Conservation (phyloP, 495 filamentous ascomycete species). For the Pyrenopolyporus hunteri region DNA sequence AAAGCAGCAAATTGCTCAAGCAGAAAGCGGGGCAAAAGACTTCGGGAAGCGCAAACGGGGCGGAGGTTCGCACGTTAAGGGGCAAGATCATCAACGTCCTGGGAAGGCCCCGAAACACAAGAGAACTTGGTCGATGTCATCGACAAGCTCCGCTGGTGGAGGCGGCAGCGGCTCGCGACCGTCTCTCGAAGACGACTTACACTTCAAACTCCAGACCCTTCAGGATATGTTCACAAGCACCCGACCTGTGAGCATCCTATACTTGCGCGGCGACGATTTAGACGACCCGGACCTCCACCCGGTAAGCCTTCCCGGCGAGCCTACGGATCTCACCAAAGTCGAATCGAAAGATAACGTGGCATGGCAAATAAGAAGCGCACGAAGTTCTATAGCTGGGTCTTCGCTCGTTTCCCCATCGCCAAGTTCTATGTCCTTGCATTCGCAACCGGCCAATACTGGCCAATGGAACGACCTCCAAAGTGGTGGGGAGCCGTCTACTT, state of each 20-base stretch:
- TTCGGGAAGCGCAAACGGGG: constrained; percentile 86
- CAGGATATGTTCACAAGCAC: constrained; percentile 98
- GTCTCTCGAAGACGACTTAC: constrained; percentile 85
- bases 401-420: constrained; percentile 76
- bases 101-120: constrained; percentile 89
- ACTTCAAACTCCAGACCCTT: constrained; percentile 78
- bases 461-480: constrained; percentile 50
- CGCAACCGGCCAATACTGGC: constrained; percentile 54
- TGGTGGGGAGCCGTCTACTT: constrained; percentile 46
- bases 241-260: constrained; percentile 80
- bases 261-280: constrained; percentile 77
- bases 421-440: constrained; percentile 65
- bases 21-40: constrained; percentile 86
- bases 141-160: constrained; percentile 70
- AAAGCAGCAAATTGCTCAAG: constrained; percentile 86
- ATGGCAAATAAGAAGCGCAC: constrained; percentile 64
- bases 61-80: constrained; percentile 60
- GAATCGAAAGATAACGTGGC: constrained; percentile 60
- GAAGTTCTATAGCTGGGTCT: constrained; percentile 58
- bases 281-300: constrained; percentile 92
- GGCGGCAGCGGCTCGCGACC: constrained; percentile 52
- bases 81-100: constrained; percentile 59
- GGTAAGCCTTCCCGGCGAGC: constrained; percentile 74
- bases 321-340: constrained; percentile 62
- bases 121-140: constrained; percentile 95